These are phyloP conservation scores for Piromyces finnis DNA, from an alignment of 192 early-diverging fungal species.

Conservation along the genomic window DNA sequence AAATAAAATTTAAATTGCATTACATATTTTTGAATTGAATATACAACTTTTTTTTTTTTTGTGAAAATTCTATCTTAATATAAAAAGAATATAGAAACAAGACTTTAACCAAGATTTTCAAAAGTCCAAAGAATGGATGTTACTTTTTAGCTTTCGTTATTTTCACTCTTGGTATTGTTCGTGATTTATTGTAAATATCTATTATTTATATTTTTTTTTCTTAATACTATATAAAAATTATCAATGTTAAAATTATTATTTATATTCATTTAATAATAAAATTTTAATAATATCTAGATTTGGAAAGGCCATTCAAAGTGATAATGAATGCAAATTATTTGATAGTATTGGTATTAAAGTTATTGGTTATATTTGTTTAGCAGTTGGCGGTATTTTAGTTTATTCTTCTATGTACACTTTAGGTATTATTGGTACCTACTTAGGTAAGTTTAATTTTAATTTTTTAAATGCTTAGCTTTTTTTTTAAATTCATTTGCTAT, in stretches of 20 bases:
- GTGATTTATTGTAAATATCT: slow-evolving; percentile 46
- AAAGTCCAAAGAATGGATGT: slow-evolving; percentile 53
- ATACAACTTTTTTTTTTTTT: too few species aligned
- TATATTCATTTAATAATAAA: too few species aligned
- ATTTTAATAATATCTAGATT: too few species aligned
- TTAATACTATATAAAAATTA: too few species aligned
- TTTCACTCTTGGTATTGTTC: slow-evolving; percentile 60
- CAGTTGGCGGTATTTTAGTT: slow-evolving; percentile 23
- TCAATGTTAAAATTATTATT: too few species aligned
- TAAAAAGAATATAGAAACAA: slow-evolving; percentile 53
- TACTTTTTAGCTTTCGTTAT: slow-evolving; percentile 65
- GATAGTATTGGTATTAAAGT: slow-evolving; percentile 20
- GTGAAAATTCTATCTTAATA: background rate
- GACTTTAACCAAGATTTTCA: slow-evolving; percentile 46
- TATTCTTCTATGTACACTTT: background rate
- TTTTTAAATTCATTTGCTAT: slow-evolving; percentile 36
- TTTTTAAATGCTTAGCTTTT: background rate
- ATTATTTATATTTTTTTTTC: background rate
- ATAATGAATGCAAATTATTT: slow-evolving; percentile 53
- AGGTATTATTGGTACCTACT: background rate
- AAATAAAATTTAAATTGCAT: too few species aligned
- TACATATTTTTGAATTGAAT: too few species aligned
- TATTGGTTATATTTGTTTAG: slow-evolving; percentile 16
- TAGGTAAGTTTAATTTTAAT: background rate
- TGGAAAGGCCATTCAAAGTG: slow-evolving; percentile 14